These are phyloP conservation scores for Penicillium flavigenum DNA, from an alignment of 495 filamentous ascomycete genomes.

Conservation along the genomic window DNA sequence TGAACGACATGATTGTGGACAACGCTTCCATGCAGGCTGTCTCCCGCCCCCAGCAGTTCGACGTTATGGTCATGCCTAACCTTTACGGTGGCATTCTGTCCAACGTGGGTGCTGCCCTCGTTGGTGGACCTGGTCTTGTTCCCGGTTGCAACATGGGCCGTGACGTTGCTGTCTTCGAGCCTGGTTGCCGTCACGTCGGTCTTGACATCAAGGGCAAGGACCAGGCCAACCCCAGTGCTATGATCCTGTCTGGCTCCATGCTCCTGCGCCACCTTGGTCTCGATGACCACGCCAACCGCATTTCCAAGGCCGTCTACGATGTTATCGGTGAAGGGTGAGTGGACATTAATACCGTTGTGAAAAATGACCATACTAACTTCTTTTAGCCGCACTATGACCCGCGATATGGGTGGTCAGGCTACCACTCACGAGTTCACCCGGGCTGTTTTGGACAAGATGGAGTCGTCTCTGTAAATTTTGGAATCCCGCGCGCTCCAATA, in stretches of 20 bases:
- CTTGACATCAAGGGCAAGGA: constrained; percentile 99
- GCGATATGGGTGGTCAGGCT: constrained; percentile 88
- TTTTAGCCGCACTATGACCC: constrained; percentile 74
- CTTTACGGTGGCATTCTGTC: constrained; percentile 98
- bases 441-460: constrained; percentile 92
- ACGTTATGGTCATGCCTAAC: constrained; percentile 99
- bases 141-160: constrained; percentile 99
- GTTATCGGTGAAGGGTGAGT: constrained; percentile 92
- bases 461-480: constrained; percentile 52
- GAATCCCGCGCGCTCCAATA: constrained; percentile 14
- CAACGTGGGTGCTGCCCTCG: constrained; percentile 98
- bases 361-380: constrained; percentile 28
- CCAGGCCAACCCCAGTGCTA: constrained; percentile 95
- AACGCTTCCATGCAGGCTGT: constrained; percentile 99
- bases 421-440: constrained; percentile 94
- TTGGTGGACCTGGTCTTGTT: constrained; percentile 94
- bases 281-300: constrained; percentile 95
- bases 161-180: constrained; percentile 97
- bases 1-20: constrained; percentile 99
- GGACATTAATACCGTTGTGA: constrained; percentile 20
- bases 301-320: constrained; percentile 95
- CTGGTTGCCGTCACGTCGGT: constrained; percentile 96
- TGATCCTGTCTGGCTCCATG: constrained; percentile 94
- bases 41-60: constrained; percentile 92
- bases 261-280: constrained; percentile 92